Evolutionary conservation across 352 stramenopile species (phyloP), one percentile per base, ranked within the genome.

Genomic region (Sclerospora graminicola): DNA sequence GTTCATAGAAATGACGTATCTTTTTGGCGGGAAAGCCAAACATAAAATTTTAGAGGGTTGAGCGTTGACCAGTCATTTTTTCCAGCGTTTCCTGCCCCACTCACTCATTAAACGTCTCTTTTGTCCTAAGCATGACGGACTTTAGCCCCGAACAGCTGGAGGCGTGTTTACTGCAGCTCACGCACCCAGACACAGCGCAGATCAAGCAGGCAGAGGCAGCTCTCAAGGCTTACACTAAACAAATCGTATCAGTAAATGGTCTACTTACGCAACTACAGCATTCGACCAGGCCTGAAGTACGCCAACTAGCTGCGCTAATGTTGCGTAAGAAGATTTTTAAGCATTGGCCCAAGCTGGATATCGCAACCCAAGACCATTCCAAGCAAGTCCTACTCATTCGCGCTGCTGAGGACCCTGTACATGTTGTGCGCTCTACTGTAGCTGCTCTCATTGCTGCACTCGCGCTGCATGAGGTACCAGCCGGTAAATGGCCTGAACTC

Each of bases 241-340:
- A 95, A 63, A 60, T 92, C 30, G 63, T 59, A 29, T 88, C 59
- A 18, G 82, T 98, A 21, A 64, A 70, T 38, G 82, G 82, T 1
- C 67, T 97, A 52, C 84, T 97, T 46, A 89, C 82, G 53, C 82
- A 96, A 57, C 63, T 96, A 47, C 78, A 84, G 66, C 63, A 66
- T 53, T 93, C 82, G 53, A 41, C 36, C 35, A 81, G 85, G 50
- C 59, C 70, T 9, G 66, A 83, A 34, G 86, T 97, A 44, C 86
- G 93, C 33, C 91, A 97, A 61, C 69, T 97, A 30, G 84, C 86
- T 8, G 89, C 82, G 30, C 82, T 97, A 48, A 73, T 97, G 58
- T 71, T 98, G 32, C 86, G 90, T 48, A 97, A 97, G 69, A 94
- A 96, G 56, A 81, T 98, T 33, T 69, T 86, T 41, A 89, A 92